These are phyloP conservation scores for Heliosperma pusillum DNA, from an alignment of 148 eudicot genomes.

Conservation along the genomic window DNA sequence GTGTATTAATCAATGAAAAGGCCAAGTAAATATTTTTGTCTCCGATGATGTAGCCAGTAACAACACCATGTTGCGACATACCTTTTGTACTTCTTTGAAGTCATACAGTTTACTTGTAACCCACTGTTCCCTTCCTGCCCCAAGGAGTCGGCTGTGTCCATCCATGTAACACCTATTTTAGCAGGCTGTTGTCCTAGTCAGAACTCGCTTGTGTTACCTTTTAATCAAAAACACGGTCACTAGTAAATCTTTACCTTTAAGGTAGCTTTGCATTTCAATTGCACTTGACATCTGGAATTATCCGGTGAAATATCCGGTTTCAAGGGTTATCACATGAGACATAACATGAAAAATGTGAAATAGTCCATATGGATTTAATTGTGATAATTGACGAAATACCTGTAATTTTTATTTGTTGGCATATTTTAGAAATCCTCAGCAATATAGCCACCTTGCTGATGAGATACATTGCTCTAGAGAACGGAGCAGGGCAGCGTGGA, in stretches of 20 bases:
- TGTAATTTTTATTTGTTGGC: neutral
- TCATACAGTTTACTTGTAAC: neutral
- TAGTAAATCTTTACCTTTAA: no score
- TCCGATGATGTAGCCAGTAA: neutral
- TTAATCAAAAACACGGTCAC: no score
- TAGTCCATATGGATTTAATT: neutral
- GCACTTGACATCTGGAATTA: neutral
- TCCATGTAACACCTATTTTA: neutral
- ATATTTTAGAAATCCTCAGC: constrained; percentile 32
- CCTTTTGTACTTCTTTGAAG: neutral
- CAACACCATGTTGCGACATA: neutral
- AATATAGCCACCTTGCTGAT: constrained; percentile 33
- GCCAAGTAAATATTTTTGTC: neutral
- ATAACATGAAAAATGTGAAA: neutral
- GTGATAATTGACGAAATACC: neutral
- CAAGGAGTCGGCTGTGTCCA: neutral
- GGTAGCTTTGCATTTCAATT: neutral
- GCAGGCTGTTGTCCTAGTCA: neutral
- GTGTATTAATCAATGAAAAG: neutral
- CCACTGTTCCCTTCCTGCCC: neutral
- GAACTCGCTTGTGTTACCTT: neutral
- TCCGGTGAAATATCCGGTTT: neutral
- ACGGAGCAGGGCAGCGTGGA: constrained; percentile 88
- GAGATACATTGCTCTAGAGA: constrained; percentile 93
- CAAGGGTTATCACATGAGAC: neutral